Evolutionary conservation across 805 yeast genomes (phyloP).

Genomic region (Ogataea methylovora): DNA sequence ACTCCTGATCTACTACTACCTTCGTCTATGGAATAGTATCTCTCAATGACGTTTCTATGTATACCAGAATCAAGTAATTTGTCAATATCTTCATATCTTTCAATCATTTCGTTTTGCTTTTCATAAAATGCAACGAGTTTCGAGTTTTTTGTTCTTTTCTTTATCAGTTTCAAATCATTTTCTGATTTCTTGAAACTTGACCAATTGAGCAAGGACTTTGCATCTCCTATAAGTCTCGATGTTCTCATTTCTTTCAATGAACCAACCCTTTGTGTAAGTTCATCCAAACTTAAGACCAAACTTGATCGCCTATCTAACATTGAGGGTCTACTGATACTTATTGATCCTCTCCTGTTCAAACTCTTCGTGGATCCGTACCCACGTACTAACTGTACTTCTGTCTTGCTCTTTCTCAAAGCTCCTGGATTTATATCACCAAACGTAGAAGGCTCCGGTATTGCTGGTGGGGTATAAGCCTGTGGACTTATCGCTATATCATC

Average conservation of each 20-base stretch:
- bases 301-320: too few species aligned
- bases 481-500: too few species aligned
- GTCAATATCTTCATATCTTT: conserved; percentile 53
- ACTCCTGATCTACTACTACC: conserved; percentile 19
- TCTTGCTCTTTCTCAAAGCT: too few species aligned
- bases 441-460: too few species aligned
- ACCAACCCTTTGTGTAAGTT: conserved; percentile 16
- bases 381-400: too few species aligned
- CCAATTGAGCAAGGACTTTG: conserved; percentile 35
- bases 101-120: conserved; percentile 53
- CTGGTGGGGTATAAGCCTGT: too few species aligned
- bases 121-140: conserved; percentile 39
- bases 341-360: too few species aligned
- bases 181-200: conserved; percentile 13
- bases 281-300: conserved; percentile 11
- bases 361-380: too few species aligned
- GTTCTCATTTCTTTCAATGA: conserved; percentile 39
- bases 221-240: conserved; percentile 36
- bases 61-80: conserved; percentile 63
- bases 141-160: conserved; percentile 21
- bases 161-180: conserved; percentile 13
- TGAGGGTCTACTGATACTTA: too few species aligned
- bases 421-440: too few species aligned
- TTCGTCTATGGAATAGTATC: conserved; percentile 37
- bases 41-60: conserved; percentile 54